Evolutionary conservation across 2,329 filamentous ascomycete species (phyloP), one percentile per base, ranked within the genome.

Genomic region (Drechslerella dactyloides): DNA sequence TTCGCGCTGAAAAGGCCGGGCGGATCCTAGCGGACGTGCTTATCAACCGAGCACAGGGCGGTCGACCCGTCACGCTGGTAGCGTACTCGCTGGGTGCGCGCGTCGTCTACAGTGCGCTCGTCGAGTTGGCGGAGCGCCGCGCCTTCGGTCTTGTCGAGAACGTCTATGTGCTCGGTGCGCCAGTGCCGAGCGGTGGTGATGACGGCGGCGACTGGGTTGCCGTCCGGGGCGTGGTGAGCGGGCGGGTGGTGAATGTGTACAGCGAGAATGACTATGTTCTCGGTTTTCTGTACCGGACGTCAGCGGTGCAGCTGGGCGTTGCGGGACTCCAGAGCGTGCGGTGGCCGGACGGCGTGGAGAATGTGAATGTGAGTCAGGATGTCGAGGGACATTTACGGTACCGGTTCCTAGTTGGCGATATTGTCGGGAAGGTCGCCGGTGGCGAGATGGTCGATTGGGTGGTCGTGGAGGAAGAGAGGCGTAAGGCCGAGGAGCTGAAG

Each of bases 251-350:
- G 76, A 97, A 97, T 76, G 91, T 93, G 7, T 96, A 89, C 80
- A 93, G 90, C 1, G 87, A 89, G 58, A 93, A 94, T 70, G 93
- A 97, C 79, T 90, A 91, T 77, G 87, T 97, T 33, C 86, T 97
- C 0, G 92, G 87, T 0, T 93, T 96, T 78, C 82, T 96, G 17
- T 96, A 97, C 79, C 87, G 93, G 50, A 89, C 91, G 1, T 91
- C 90, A 44, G 92, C 88, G 68, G 85, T 96, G 27, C 89, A 94
- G 74, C 84, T 90, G 44, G 93, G 93, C 2, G 86, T 96, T 46
- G 92, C 92, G 0, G 93, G 93, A 0, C 81, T 97, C 1, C 90
- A 96, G 78, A 83, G 86, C 7, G 85, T 93, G 15, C 83, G 85
- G 3, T 89, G 89, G 1, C 84, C 94, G 0, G 81, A 85, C 63